Base-by-base conservation (phyloP, 352 stramenopile genomes). In the Sclerospora graminicola region DNA sequence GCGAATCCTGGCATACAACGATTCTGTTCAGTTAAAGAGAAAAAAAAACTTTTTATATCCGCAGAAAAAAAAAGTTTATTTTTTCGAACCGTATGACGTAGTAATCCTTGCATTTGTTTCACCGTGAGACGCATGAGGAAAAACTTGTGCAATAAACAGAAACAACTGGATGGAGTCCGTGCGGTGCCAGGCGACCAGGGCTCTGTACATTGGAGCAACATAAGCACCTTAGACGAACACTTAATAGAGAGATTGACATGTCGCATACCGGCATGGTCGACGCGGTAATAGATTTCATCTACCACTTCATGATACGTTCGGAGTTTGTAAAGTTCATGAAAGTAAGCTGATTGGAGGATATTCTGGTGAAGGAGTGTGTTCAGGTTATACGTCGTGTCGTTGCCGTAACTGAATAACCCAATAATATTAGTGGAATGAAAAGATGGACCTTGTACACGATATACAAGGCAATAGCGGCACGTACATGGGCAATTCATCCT, bases 261-360 rank as follows among this genome's bases (percentile, higher is more conserved):
- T 59, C n/a, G 34, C 28, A 7, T 45, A 84, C 73, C 75, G 20
- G 77, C 80, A 62, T 89, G 77, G 36, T 88, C 75, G 8, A 91
- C 80, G 21, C 77, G 77, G 59, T 90, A 85, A 56, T 93, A 94
- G 48, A 96, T 95, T 66, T 96, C 87, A 42, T 95, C 85, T 39
- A 94, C 82, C n/a, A 98, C 89, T 69, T 98, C 83, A 55, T 98
- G 94, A 59, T 98, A 98, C 41, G 96, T 97, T 60, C 95, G 82
- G 33, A 88, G 63, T 26, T 86, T 84, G 63, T 86, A 98, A 14
- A 97, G 84, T 35, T 93, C 87, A 45, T 88, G 78, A 60, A 98
- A 98, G 57, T 99, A 99, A 9, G 82, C 71, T 40, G 83, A 97
- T 46, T 96, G 74, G 37, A 97, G 66, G 38, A 98, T 97, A 54